Base-by-base conservation (phyloP, 192 early-diverging fungal species). In the Coemansia interrupta region DNA sequence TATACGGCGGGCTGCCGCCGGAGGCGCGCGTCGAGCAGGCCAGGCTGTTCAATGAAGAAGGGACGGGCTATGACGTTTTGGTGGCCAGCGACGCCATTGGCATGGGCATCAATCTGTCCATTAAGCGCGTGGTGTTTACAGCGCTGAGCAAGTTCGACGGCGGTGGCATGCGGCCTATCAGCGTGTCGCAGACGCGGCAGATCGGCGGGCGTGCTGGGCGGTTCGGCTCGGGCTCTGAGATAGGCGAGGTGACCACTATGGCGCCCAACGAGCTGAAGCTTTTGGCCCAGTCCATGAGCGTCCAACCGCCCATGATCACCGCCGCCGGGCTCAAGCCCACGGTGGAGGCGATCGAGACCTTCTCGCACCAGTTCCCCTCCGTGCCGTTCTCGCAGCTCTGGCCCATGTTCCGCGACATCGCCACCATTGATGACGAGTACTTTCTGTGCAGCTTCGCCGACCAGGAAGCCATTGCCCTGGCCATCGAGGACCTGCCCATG, bases 81-180 rank as follows among this genome's bases (percentile, higher is more conserved):
- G 90, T 98, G 13, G 94, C 96, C 5, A 92, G 90, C 56, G 96
- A 98, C 78, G 96, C 96, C 0, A 85, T 98, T 46, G 96, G 96
- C 20, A 98, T 98, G 96, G 96, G 96, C 0, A 80, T 96, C 11
- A 98, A 98, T 68, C 60, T 98, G 86, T 91, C 92, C 45, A 96
- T 98, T 58, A 85, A 87, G 9, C 87, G 96, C 15, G 83, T 98
- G 28, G 83, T 96, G 17, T 96, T 98, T 67, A 85, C 86, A 41
- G 66, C 82, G 0, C 51, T 92, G 15, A 56, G 74, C 41, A 98
- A 98, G 71, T 96, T 80, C 42, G 83, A 98, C 72, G 93, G 96
- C 29, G 58, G 64, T 11, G 48, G 54, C 4, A 49, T 71, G 3
- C 57, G 58, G 9, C 60, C 61, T 3, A 70, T 98, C 24, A 82